Conservation (phyloP, 192 early-diverging fungal species). For the Linderina pennispora region DNA sequence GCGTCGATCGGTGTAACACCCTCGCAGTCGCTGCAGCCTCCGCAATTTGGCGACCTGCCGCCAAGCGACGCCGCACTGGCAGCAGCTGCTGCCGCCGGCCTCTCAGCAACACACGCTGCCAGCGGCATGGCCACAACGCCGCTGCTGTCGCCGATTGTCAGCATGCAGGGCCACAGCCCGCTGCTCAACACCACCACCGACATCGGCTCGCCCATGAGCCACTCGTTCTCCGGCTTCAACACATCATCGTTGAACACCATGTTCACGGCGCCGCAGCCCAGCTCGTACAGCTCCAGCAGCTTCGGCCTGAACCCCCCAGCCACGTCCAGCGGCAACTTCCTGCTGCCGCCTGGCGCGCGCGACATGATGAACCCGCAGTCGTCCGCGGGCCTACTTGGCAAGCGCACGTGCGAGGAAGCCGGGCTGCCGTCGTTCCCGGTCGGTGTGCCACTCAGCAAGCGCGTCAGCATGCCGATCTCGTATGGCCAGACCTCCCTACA, state of each 20-base stretch:
- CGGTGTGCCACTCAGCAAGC: slow-evolving; percentile 35
- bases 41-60: slow-evolving; percentile 18
- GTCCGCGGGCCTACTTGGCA: no score
- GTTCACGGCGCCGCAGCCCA: neutral
- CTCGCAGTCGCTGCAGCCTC: slow-evolving; percentile 23
- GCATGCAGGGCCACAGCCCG: neutral
- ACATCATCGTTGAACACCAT: no score
- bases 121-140: neutral
- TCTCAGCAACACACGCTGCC: neutral
- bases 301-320: neutral
- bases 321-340: neutral
- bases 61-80: slow-evolving; percentile 12
- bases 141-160: neutral
- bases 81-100: slow-evolving; percentile 1
- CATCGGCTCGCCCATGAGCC: neutral
- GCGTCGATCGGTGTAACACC: slow-evolving; percentile 30
- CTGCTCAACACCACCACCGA: neutral
- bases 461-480: slow-evolving; percentile 34
- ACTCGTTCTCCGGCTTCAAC: neutral
- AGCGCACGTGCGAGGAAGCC: slow-evolving; percentile 16
- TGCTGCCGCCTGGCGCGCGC: neutral
- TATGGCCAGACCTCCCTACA: slow-evolving; percentile 4
- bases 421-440: slow-evolving; percentile 4
- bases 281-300: neutral
- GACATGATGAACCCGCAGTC: no score